A percentile compares a stretch with the other conserved stretches of the same genome.
Evolutionary conservation across 225 moss, liverwort and hornwort genomes (phyloP).

Genomic region (Pseudisothecium myosuroides): DNA sequence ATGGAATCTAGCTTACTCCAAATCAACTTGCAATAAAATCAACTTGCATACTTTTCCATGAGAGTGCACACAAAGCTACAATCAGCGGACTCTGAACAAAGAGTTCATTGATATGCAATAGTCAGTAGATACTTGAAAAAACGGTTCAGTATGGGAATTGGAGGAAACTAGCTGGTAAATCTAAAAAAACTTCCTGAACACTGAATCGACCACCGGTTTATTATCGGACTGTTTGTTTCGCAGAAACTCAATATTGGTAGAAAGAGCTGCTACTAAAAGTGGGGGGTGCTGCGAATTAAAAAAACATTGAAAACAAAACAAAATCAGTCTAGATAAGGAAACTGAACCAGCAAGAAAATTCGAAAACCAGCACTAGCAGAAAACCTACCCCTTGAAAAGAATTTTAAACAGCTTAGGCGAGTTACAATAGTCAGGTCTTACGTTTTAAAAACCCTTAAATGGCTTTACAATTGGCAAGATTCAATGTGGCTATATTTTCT

Average conservation of each 20-base stretch:
- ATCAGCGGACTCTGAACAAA: too few species aligned
- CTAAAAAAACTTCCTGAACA: too few species aligned
- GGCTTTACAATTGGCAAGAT: background rate
- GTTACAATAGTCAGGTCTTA: background rate
- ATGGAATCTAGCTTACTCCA: too few species aligned
- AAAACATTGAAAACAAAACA: background rate
- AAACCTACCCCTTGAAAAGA: background rate
- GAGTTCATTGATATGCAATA: too few species aligned
- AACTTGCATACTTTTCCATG: too few species aligned
- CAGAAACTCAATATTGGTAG: slow-evolving; percentile 44
- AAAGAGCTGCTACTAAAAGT: slow-evolving; percentile 42
- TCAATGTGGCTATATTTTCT: background rate
- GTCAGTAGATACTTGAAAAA: too few species aligned
- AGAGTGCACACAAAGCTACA: too few species aligned
- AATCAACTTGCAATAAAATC: too few species aligned
- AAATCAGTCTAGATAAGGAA: background rate
- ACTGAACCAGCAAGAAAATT: background rate
- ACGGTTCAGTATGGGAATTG: too few species aligned
- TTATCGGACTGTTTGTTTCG: slow-evolving; percentile 54
- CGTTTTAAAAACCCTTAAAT: background rate
- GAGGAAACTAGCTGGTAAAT: too few species aligned
- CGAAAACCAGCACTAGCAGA: background rate
- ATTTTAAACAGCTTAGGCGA: background rate
- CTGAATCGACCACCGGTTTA: slow-evolving; percentile 56
- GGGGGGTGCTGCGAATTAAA: slow-evolving; percentile 14